phyloP scores from a whole-genome alignment of 2,329 filamentous ascomycete species.

The Verticillium isaacii region DNA sequence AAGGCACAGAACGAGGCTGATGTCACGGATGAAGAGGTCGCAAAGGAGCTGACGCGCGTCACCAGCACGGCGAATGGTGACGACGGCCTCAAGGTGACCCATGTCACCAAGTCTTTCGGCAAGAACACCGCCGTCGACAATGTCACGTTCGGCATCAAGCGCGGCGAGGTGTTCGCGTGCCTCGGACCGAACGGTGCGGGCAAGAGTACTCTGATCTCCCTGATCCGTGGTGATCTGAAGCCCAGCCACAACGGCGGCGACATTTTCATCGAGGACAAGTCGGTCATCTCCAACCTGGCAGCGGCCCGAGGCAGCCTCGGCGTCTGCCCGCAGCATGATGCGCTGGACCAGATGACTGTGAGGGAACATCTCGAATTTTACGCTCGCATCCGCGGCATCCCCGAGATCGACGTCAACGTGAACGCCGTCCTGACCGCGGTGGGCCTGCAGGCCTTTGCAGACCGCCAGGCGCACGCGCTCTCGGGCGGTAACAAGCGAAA shows the following conservation, averaged over 20 bases:
- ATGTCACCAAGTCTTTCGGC: conserved; percentile 77
- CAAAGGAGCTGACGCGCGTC: conserved; percentile 59
- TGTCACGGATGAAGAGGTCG: conserved; percentile 54
- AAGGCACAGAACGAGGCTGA: conserved; percentile 10
- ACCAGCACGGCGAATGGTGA: conserved; percentile 24
- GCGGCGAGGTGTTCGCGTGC: conserved; percentile 81
- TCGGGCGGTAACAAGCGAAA: conserved; percentile 95
- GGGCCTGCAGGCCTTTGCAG: conserved; percentile 65
- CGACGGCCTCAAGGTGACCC: conserved; percentile 67
- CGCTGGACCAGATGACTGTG: conserved; percentile 88
- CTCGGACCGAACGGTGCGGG: conserved; percentile 89
- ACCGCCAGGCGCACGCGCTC: conserved; percentile 72
- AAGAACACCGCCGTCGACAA: conserved; percentile 80
- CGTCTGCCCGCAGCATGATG: conserved; percentile 87
- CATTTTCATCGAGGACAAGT: conserved; percentile 73
- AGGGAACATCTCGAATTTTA: conserved; percentile 85
- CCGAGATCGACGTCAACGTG: conserved; percentile 73
- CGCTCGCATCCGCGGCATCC: conserved; percentile 74
- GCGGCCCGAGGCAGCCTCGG: conserved; percentile 73
- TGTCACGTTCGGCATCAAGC: conserved; percentile 74
- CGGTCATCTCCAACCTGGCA: conserved; percentile 67
- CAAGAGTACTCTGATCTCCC: conserved; percentile 83
- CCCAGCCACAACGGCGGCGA: conserved; percentile 69
- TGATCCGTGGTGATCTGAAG: conserved; percentile 83
- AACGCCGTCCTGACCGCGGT: conserved; percentile 74